Base-by-base conservation (phyloP, 768 basidiomycete species). In the Strobilomyces echinocephalus region DNA sequence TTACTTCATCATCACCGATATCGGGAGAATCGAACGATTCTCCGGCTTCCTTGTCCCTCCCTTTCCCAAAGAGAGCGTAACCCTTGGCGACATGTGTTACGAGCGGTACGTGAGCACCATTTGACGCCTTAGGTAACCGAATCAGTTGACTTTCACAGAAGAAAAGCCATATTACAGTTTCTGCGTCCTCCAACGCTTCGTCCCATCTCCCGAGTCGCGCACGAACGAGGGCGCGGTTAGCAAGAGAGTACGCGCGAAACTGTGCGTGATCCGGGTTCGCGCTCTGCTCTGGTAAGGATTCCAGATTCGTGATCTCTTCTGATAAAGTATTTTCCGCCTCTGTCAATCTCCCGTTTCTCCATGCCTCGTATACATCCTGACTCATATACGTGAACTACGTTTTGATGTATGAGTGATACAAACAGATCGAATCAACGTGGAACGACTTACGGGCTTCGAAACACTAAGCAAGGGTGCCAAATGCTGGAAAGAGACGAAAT, bases 171-270 rank as follows among this genome's bases (percentile, higher is more conserved):
- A 15, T 50, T 38, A 52, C 54, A 50, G 10, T 24, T 31, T 21
- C 28, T 30, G 24, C 35, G 34, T 50, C 57, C 24, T 56, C 36
- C 26, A 52, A 31, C 0, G 47, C 57, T n/a, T 48, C 21, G 16
- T 36, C 38, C 54, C 49, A 56, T 38, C 49, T 35, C 14, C 18
- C 11, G 14, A 36, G 35, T 15, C 46, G 54, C 1, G 50, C 50
- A 21, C 57, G 47, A 38, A 56, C 26, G n/a, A 55, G 43, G 28
- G 57, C 36, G 14, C 57, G 43, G 20, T 52, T 55, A 18, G 47
- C 50, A 42, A 10, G 42, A 4, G 38, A 44, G 49, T 56, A 56
- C 1, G 7, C 1, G 15, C 28, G n/a, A 3, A 40, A n/a, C 18
- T 40, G 28, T 18, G 26, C 31, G 11, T 10, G 44, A 20, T 35